Evolutionary conservation across 345 rosid genomes (phyloP).

Genomic region (Citrus unshiu): DNA sequence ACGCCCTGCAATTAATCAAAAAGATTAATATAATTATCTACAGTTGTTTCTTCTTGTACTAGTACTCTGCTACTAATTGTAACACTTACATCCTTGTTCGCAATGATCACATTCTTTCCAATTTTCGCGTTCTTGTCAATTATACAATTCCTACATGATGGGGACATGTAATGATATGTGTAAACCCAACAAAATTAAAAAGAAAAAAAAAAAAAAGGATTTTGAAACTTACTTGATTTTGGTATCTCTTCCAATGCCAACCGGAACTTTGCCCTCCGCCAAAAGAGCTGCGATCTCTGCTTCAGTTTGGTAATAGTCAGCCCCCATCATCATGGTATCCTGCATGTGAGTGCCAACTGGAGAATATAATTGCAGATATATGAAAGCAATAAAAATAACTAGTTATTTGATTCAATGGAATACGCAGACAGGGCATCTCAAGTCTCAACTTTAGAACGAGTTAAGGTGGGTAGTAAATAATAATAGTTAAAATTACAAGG

Average conservation of each 20-base stretch:
- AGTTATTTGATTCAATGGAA: not conserved
- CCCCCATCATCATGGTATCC: slow-evolving; percentile 97
- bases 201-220: no score
- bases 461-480: no score
- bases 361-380: not conserved
- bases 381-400: not conserved
- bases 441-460: slow-evolving; percentile 15
- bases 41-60: no score
- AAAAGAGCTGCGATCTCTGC: slow-evolving; percentile 66
- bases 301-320: slow-evolving; percentile 85
- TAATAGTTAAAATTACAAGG: not conserved
- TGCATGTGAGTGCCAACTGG: slow-evolving; percentile 9
- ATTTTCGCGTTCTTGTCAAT: slow-evolving; percentile 92
- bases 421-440: not conserved
- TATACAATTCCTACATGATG: slow-evolving; percentile 62
- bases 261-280: slow-evolving; percentile 75
- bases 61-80: not conserved
- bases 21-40: not conserved
- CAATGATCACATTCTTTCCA: slow-evolving; percentile 69
- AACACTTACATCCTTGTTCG: slow-evolving; percentile 63
- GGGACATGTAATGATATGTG: no score
- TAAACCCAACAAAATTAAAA: no score
- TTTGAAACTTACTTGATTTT: slow-evolving; percentile 47
- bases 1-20: slow-evolving; percentile 38
- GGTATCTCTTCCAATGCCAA: slow-evolving; percentile 77